Evolutionary conservation across 768 basidiomycete species (phyloP).

Genomic region (Amanita phalloides): DNA sequence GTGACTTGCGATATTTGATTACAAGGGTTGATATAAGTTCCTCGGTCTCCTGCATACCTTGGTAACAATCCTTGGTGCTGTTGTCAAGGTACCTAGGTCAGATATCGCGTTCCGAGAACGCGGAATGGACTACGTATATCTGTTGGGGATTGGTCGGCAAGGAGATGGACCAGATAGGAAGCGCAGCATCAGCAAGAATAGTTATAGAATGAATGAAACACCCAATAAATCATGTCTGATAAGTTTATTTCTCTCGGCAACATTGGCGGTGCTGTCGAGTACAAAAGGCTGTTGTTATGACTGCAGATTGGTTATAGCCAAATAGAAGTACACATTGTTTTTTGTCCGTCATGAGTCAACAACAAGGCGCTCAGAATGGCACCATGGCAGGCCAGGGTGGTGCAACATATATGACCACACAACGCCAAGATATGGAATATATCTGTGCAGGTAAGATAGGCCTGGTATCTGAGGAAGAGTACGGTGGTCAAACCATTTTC

Average conservation of each 20-base stretch:
- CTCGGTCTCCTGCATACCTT: slow-evolving; percentile 25
- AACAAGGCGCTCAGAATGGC: slow-evolving; percentile 14
- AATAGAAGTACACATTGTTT: slow-evolving; percentile 11
- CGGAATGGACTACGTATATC: slow-evolving; percentile 15
- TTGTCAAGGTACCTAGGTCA: slow-evolving; percentile 36
- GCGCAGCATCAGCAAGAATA: background rate
- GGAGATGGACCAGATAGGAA: slow-evolving; percentile 26
- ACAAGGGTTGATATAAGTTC: slow-evolving; percentile 28
- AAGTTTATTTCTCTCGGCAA: background rate
- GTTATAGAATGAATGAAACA: background rate
- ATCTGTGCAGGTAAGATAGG: slow-evolving; percentile 62
- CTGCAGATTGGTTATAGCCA: background rate
- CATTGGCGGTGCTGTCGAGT: background rate
- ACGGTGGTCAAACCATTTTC: slow-evolving; percentile 7
- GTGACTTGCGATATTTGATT: slow-evolving; percentile 18
- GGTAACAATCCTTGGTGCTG: slow-evolving; percentile 48
- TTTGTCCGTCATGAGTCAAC: slow-evolving; percentile 27
- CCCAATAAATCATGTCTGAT: background rate
- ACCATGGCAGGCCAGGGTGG: slow-evolving; percentile 13
- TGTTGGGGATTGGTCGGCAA: slow-evolving; percentile 46
- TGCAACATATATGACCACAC: slow-evolving; percentile 19
- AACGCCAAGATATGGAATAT: slow-evolving; percentile 68
- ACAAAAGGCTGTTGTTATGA: background rate
- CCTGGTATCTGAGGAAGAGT: background rate
- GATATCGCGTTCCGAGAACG: slow-evolving; percentile 29